Percentiles rank a stretch among this genome's conserved stretches.
Evolutionary conservation across 208 protist genomes (phyloP).

Genomic region (Phytomonas sp.): DNA sequence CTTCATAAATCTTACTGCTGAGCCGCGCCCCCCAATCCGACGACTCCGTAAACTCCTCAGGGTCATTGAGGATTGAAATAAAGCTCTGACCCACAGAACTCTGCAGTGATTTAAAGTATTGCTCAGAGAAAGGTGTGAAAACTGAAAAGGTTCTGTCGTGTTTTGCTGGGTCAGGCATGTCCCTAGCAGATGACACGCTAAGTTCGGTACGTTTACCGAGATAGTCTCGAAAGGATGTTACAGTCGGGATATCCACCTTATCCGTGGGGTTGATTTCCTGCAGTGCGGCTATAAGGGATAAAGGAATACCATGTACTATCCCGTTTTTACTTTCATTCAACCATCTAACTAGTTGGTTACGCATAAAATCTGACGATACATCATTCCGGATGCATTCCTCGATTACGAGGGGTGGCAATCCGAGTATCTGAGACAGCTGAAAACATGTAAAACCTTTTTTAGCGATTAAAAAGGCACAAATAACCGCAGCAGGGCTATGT

Average conservation of each 20-base stretch:
- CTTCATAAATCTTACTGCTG: slow-evolving; percentile 50
- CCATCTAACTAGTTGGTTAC: slow-evolving; percentile 53
- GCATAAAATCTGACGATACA: slow-evolving; percentile 49
- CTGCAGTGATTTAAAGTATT: slow-evolving; percentile 63
- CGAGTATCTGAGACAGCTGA: slow-evolving; percentile 37
- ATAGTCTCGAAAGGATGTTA: no score
- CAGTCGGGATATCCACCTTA: neutral
- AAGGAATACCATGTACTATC: neutral
- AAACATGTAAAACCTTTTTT: slow-evolving; percentile 26
- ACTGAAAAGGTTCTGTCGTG: slow-evolving; percentile 20
- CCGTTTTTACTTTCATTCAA: slow-evolving; percentile 29
- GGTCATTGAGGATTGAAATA: slow-evolving; percentile 86
- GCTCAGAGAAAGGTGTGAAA: slow-evolving; percentile 53
- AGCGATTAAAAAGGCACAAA: slow-evolving; percentile 65
- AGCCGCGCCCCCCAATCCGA: slow-evolving; percentile 61
- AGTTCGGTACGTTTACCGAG: neutral
- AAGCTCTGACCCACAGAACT: slow-evolving; percentile 82
- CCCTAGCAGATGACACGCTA: neutral
- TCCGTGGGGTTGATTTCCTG: neutral
- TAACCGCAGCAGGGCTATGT: slow-evolving; percentile 38
- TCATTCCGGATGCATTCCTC: slow-evolving; percentile 73
- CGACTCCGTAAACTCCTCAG: slow-evolving; percentile 12
- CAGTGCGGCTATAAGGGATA: slow-evolving; percentile 7
- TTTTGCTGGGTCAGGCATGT: neutral
- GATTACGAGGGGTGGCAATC: slow-evolving; percentile 54